Conservation (phyloP, 2,329 filamentous ascomycete genomes). For the Aspergillus cejpii region DNA sequence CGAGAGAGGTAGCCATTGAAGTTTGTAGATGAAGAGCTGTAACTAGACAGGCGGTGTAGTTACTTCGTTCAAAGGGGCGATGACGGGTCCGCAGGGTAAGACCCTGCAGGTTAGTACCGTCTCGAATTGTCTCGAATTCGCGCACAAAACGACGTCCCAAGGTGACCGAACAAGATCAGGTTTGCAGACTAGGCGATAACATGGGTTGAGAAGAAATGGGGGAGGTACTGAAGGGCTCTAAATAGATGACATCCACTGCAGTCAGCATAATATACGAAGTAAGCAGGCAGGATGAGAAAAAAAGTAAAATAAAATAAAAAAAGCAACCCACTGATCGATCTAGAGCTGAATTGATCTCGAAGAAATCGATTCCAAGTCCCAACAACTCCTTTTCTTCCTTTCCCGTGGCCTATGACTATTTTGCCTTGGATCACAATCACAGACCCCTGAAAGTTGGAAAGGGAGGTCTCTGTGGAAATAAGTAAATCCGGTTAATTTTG, state of each 20-base stretch:
- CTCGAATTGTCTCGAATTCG: conserved; percentile 2
- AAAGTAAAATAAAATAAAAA: background rate
- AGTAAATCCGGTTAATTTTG: conserved; percentile 9
- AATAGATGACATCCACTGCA: background rate
- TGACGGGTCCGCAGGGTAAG: conserved; percentile 27
- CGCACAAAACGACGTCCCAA: background rate
- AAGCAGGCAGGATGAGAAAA: background rate
- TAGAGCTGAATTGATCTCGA: background rate
- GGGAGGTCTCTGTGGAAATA: conserved; percentile 4
- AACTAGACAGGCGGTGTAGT: conserved; percentile 18
- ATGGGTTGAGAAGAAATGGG: background rate
- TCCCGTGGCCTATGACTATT: background rate
- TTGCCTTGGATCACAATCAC: conserved; percentile 1
- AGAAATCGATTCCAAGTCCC: background rate
- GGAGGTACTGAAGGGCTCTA: background rate
- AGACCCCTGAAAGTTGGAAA: conserved; percentile 3
- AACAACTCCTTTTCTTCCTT: background rate
- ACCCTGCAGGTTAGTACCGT: conserved; percentile 19
- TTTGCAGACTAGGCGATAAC: background rate
- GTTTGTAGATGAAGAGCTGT: conserved; percentile 5
- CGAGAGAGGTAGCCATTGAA: conserved; percentile 48
- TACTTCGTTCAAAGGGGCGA: conserved; percentile 16
- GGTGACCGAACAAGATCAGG: background rate
- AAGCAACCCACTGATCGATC: background rate
- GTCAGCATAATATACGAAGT: background rate